Percentiles rank a stretch among this genome's conserved stretches.
These are phyloP conservation scores for Pseudogymnoascus sp. DNA, from an alignment of 2,329 filamentous ascomycete species.

Conservation along the genomic window DNA sequence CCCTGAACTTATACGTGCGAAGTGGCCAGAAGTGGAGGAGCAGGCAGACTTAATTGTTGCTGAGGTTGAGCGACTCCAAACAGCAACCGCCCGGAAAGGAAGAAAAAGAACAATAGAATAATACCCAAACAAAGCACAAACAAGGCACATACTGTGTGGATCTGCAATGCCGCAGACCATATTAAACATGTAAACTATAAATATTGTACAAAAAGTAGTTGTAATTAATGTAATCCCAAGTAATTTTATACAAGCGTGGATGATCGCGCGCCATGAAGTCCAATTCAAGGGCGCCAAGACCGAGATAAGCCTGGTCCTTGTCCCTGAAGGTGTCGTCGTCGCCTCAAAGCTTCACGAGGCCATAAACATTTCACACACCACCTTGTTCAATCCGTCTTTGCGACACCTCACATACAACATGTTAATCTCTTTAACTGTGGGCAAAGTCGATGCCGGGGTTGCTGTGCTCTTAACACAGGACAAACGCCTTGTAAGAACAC, in stretches of 20 bases:
- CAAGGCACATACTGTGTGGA: constrained; percentile 14
- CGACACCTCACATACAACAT: constrained; percentile 41
- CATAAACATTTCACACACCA: not conserved
- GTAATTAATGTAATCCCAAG: not conserved
- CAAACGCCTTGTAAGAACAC: constrained; percentile 72
- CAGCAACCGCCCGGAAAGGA: not conserved
- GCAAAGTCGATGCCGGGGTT: constrained; percentile 98
- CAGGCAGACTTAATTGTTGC: not conserved
- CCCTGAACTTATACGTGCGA: not conserved
- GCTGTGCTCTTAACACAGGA: constrained; percentile 94
- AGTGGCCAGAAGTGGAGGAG: not conserved
- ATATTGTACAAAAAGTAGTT: not conserved
- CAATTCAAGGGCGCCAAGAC: constrained; percentile 3
- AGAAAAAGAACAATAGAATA: not conserved
- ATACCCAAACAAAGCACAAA: constrained; percentile 9
- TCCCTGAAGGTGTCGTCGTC: constrained; percentile 2
- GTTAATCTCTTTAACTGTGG: constrained; percentile 95
- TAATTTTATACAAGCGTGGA: not conserved
- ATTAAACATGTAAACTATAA: constrained; percentile 3
- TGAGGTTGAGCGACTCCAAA: not conserved
- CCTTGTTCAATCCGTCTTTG: not conserved
- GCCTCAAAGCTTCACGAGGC: not conserved
- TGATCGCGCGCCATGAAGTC: constrained; percentile 5
- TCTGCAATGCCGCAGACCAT: not conserved
- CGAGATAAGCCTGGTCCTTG: constrained; percentile 8